Evolutionary conservation across 768 basidiomycete species (phyloP), one percentile per base, ranked within the genome.

Genomic region (Porpolomopsis calyptriformis): DNA sequence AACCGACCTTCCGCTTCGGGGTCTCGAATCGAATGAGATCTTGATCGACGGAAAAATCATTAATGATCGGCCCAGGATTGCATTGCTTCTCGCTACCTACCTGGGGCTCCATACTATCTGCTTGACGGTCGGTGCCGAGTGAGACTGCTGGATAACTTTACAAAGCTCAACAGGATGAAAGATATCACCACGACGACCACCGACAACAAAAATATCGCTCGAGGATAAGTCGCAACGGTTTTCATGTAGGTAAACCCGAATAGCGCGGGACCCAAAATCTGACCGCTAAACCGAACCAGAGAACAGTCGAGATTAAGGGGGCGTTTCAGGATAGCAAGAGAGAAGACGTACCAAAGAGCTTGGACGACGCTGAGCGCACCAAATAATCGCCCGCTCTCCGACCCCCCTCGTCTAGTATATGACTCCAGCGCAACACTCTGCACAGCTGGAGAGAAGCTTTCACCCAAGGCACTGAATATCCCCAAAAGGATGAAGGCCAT

Each of bases 281-380:
- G 76, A 22, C 76, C 65, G 57, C 82, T 85, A 57, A 49, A 46
- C 6, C 26, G 36, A 36, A 40, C n/a, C n/a, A n/a, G n/a, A 46
- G 27, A 29, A 47, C 18, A 43, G 43, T 47, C 36, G 16, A 36
- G 9, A 18, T 19, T 29, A 5, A 40, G 12, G 12, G 16, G 16
- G 33, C 35, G 40, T 4, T 18, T 10, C 4, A n/a, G 27, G 10
- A n/a, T 27, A 27, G n/a, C 26, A 22, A 36, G 16, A 34, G 18
- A 16, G 2, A 34, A 5, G 7, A 36, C 64, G 12, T 49, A 82
- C 78, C 78, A 70, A 8, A 89, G 56, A 4, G 83, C 78, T 50
- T 84, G 77, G 3, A 89, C 52, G 23, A 92, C 84, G 46, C 81
- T 79, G 47, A 92, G 53, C 3, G 79, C 88, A 10, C 88, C 91